phyloP scores from a whole-genome alignment of 768 basidiomycete species.

The Strobilomyces confusus region DNA sequence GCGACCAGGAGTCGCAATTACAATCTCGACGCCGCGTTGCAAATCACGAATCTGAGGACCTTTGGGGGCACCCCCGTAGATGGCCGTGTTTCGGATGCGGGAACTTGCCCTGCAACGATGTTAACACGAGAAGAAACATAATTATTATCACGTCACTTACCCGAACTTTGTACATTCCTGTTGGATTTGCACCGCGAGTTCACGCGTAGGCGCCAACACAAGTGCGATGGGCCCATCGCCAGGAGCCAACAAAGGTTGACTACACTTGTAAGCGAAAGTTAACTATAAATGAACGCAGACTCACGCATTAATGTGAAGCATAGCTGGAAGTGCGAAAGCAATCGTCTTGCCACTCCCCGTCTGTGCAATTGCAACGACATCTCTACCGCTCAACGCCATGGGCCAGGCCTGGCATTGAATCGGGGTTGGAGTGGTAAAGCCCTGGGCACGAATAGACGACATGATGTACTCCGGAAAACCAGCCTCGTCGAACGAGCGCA shows the following conservation, averaged over 20 bases:
- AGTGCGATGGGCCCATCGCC: conserved; percentile 98
- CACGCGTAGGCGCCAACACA: conserved; percentile 95
- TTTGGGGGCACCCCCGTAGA: conserved; percentile 98
- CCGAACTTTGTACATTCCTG: conserved; percentile 99
- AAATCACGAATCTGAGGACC: conserved; percentile 98
- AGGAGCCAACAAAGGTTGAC: conserved; percentile 87
- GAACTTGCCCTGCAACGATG: conserved; percentile 64
- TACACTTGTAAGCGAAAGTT: conserved; percentile 27
- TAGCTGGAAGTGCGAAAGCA: conserved; percentile 95
- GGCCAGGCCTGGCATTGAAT: conserved; percentile 99
- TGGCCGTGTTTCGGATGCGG: conserved; percentile 95
- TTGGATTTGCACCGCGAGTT: conserved; percentile 98
- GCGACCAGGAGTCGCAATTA: conserved; percentile 99
- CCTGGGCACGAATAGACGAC: conserved; percentile 89
- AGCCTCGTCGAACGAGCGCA: conserved; percentile 88
- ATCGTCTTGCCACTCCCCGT: conserved; percentile 99
- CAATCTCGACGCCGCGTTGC: conserved; percentile 94
- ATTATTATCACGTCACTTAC: conserved; percentile 36
- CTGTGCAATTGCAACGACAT: conserved; percentile 95
- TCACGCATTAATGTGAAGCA: conserved; percentile 99
- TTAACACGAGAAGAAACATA: conserved; percentile 1
- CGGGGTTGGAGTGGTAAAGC: conserved; percentile 85
- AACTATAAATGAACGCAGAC: conserved; percentile 25
- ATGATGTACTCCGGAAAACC: conserved; percentile 97
- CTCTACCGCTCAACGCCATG: conserved; percentile 92